A percentile compares a stretch with the other conserved stretches of the same genome.
Conservation (phyloP, 163 green algal species). For the Coccomyxa subellipsoidea region DNA sequence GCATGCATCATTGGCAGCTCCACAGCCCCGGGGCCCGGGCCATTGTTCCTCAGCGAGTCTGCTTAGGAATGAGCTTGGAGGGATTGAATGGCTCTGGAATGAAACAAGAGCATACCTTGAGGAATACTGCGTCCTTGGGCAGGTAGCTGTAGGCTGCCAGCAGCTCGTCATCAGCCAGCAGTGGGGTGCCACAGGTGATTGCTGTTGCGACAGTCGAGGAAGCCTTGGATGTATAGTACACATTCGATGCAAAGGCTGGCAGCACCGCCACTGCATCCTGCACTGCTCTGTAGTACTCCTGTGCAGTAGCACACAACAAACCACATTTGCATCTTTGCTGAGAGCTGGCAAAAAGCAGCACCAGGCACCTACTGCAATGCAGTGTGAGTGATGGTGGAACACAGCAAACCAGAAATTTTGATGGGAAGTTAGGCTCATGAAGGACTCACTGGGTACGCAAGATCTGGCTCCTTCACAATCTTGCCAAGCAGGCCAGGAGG, state of each 20-base stretch:
- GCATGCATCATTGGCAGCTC: too few relatives aligned
- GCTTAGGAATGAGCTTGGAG: not conserved
- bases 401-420: not conserved
- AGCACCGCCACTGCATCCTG: constrained; percentile 36
- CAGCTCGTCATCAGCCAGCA: constrained; percentile 12
- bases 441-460: not conserved
- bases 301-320: not conserved
- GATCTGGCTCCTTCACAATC: not conserved
- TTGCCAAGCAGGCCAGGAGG: not conserved
- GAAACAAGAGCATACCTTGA: not conserved
- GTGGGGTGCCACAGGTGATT: constrained; percentile 28
- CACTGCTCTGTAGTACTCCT: constrained; percentile 43
- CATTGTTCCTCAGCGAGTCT: too few relatives aligned
- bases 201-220: constrained; percentile 31
- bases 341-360: too few relatives aligned
- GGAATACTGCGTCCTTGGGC: not conserved
- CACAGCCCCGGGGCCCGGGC: too few relatives aligned
- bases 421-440: not conserved
- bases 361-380: not conserved
- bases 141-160: constrained; percentile 18
- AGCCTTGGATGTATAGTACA: constrained; percentile 40
- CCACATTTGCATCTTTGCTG: not conserved
- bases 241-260: constrained; percentile 36
- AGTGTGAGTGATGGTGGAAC: not conserved
- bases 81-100: too few relatives aligned